Evolutionary conservation across 83 land plant genomes (phyloP).

Genomic region (Diphasiastrum complanatum): DNA sequence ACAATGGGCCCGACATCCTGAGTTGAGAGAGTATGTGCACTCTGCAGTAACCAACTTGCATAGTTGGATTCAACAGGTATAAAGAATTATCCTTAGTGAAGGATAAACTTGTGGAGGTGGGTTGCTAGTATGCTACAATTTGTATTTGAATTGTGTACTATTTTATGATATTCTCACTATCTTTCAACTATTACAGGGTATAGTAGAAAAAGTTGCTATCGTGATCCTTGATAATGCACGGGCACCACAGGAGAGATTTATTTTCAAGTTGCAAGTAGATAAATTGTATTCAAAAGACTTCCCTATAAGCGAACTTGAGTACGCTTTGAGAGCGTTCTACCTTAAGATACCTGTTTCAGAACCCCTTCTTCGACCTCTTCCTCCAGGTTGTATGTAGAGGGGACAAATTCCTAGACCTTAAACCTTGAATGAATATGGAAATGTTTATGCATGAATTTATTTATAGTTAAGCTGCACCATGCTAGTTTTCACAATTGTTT

Average conservation of each 20-base stretch:
- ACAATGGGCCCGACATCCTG: constrained; percentile 69
- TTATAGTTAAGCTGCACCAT: constrained; percentile 5
- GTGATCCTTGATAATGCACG: constrained; percentile 45
- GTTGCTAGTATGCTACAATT: too few species aligned
- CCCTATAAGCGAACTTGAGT: constrained; percentile 39
- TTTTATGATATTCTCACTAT: background rate
- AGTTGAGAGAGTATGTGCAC: constrained; percentile 59
- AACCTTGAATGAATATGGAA: too few species aligned
- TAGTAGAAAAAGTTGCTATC: constrained; percentile 74
- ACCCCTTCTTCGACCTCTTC: constrained; percentile 47
- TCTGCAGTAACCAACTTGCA: constrained; percentile 50
- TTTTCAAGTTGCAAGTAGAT: constrained; percentile 54
- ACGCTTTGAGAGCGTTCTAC: constrained; percentile 64
- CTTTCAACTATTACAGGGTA: constrained; percentile 36
- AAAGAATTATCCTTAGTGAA: background rate
- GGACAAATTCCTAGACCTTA: too few species aligned
- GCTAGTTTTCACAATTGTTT: background rate
- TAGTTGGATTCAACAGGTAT: constrained; percentile 64
- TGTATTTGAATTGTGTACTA: too few species aligned
- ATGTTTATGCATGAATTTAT: background rate
- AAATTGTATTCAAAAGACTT: constrained; percentile 36
- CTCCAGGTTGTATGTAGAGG: too few species aligned
- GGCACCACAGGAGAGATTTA: constrained; percentile 59
- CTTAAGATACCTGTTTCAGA: constrained; percentile 61
- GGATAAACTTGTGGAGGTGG: too few species aligned